phyloP scores from a whole-genome alignment of 176 grass and related monocot genomes.

The Phragmites australis region DNA sequence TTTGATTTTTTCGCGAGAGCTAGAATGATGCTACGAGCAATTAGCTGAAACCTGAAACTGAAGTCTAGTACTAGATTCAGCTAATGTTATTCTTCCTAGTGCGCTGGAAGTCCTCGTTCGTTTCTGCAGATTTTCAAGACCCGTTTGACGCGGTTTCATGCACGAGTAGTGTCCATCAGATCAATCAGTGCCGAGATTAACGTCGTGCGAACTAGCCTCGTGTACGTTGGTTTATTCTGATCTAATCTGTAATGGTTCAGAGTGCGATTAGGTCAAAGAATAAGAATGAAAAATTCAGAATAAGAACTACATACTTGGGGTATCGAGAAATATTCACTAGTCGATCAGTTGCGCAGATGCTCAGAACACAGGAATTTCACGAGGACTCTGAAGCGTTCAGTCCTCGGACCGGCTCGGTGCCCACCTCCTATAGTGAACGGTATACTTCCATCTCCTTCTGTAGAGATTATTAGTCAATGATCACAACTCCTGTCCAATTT shows the following conservation, averaged over 20 bases:
- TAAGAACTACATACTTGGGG: background rate
- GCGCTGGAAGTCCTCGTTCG: slow-evolving; percentile 13
- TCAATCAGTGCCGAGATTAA: slow-evolving; percentile 39
- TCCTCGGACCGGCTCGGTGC: too few species aligned
- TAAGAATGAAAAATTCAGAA: background rate
- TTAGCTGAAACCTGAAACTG: slow-evolving; percentile 6
- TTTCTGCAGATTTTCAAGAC: slow-evolving; percentile 23
- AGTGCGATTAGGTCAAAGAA: background rate
- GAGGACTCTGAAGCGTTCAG: too few species aligned
- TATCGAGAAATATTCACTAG: background rate
- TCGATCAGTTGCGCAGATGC: background rate
- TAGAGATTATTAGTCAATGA: too few species aligned
- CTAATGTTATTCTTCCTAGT: slow-evolving; percentile 9
- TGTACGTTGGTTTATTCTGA: background rate
- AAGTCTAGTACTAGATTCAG: slow-evolving; percentile 16
- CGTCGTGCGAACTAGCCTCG: background rate
- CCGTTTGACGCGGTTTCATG: slow-evolving; percentile 10
- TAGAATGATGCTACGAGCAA: background rate
- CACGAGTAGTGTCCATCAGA: slow-evolving; percentile 9
- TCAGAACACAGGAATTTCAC: too few species aligned
- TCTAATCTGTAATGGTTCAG: background rate
- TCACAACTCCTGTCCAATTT: too few species aligned
- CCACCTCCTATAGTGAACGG: too few species aligned
- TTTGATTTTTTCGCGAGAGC: background rate
- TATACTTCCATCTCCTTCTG: too few species aligned